Evolutionary conservation across 192 early-diverging fungal species (phyloP).

Genomic region (Podila epigama): DNA sequence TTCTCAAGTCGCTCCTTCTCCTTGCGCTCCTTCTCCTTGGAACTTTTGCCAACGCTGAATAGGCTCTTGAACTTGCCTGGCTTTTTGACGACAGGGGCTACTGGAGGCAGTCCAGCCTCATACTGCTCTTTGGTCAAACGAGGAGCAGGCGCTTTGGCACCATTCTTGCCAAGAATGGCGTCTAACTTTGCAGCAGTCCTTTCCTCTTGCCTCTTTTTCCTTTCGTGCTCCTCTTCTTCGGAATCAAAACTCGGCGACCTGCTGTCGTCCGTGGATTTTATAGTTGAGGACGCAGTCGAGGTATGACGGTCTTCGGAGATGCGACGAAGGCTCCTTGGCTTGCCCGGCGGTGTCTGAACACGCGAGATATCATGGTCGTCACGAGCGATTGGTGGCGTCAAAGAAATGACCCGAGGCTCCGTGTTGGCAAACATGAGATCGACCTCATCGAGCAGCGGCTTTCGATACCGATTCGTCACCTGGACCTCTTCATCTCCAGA

Average conservation of each 20-base stretch:
- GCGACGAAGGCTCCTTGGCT: slow-evolving; percentile 6
- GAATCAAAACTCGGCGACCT: slow-evolving; percentile 24
- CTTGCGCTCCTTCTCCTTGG: slow-evolving; percentile 49
- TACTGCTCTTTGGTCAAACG: slow-evolving; percentile 27
- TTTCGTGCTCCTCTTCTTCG: slow-evolving; percentile 28
- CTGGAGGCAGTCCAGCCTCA: slow-evolving; percentile 16
- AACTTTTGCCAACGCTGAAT: slow-evolving; percentile 42
- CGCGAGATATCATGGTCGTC: slow-evolving; percentile 25
- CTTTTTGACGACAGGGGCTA: slow-evolving; percentile 27
- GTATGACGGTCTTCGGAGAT: slow-evolving; percentile 6
- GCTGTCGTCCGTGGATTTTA: slow-evolving; percentile 1
- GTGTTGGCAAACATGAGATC: slow-evolving; percentile 21
- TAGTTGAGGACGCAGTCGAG: not conserved
- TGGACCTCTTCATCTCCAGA: slow-evolving; percentile 41
- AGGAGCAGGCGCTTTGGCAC: not conserved
- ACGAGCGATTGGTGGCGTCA: slow-evolving; percentile 58
- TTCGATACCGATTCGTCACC: slow-evolving; percentile 26
- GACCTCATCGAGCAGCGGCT: slow-evolving; percentile 36
- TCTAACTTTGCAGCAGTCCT: slow-evolving; percentile 19
- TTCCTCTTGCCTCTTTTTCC: slow-evolving; percentile 1
- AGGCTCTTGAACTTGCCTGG: slow-evolving; percentile 50
- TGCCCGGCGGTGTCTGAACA: slow-evolving; percentile 18
- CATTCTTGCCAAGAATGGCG: slow-evolving; percentile 25
- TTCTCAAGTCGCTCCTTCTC: slow-evolving; percentile 45
- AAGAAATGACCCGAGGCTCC: slow-evolving; percentile 57